Conservation (phyloP, 1,284 basidiomycete genomes). For the Irpex rosettiformis region DNA sequence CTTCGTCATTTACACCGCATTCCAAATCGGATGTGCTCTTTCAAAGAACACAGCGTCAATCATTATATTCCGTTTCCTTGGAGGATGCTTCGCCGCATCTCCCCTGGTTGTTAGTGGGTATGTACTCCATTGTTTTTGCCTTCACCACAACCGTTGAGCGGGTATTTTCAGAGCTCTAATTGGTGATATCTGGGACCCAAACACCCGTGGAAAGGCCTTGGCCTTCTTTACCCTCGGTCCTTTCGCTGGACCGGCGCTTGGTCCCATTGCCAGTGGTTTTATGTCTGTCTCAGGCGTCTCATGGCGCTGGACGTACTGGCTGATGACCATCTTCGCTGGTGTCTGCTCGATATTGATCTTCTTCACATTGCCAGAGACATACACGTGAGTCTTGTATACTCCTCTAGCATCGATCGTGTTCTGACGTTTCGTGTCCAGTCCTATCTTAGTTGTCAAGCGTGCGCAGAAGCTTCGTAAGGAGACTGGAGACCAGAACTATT, state of each 20-base stretch:
- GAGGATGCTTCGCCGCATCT: slow-evolving; percentile 29
- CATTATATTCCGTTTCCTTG: slow-evolving; percentile 30
- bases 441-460: slow-evolving; percentile 40
- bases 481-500: slow-evolving; percentile 57
- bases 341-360: slow-evolving; percentile 48
- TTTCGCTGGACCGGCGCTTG: slow-evolving; percentile 70
- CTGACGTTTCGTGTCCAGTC: slow-evolving; percentile 28
- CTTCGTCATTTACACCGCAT: slow-evolving; percentile 26
- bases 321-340: slow-evolving; percentile 63
- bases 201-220: slow-evolving; percentile 33
- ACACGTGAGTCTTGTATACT: slow-evolving; percentile 32
- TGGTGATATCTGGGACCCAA: slow-evolving; percentile 33
- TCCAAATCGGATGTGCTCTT: slow-evolving; percentile 30
- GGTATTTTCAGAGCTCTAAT: slow-evolving; percentile 27
- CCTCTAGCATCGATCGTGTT: not conserved
- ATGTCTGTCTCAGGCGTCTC: slow-evolving; percentile 43
- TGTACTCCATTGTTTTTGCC: slow-evolving; percentile 7
- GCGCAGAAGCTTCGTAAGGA: slow-evolving; percentile 32
- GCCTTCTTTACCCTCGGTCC: slow-evolving; percentile 49
- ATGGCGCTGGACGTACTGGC: slow-evolving; percentile 80
- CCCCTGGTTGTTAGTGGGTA: slow-evolving; percentile 30
- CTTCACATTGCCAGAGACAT: slow-evolving; percentile 77
- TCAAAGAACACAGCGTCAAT: slow-evolving; percentile 29
- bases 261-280: slow-evolving; percentile 65
- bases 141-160: not conserved